These are phyloP conservation scores for Acidomyces sp. DNA, from an alignment of 495 filamentous ascomycete species.

Conservation along the genomic window DNA sequence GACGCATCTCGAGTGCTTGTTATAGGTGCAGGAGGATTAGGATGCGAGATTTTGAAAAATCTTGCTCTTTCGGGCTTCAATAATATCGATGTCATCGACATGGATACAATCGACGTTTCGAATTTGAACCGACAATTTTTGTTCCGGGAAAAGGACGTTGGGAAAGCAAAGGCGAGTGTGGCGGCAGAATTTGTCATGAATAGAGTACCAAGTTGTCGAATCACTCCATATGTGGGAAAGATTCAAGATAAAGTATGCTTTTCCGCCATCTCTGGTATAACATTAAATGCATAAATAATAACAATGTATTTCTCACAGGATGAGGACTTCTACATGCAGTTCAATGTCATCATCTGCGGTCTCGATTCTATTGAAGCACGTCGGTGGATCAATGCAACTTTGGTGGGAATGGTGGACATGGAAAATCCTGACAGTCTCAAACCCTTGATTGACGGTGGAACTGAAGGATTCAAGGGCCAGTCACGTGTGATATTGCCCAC, in stretches of 20 bases:
- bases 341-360: constrained; percentile 87
- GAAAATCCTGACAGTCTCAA: constrained; percentile 71
- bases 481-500: constrained; percentile 85
- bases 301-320: constrained; percentile 30
- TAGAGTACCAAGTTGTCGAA: constrained; percentile 76
- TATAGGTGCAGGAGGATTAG: constrained; percentile 87
- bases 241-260: constrained; percentile 79
- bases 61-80: constrained; percentile 91
- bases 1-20: constrained; percentile 60
- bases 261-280: too few relatives aligned
- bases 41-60: constrained; percentile 95
- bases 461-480: constrained; percentile 97
- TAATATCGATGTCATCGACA: constrained; percentile 97
- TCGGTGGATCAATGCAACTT: constrained; percentile 92
- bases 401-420: constrained; percentile 77
- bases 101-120: constrained; percentile 98
- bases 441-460: constrained; percentile 90
- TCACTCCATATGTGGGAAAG: constrained; percentile 82
- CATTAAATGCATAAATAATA: not conserved
- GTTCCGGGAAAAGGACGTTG: constrained; percentile 84
- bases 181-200: constrained; percentile 83
- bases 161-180: constrained; percentile 84
- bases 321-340: constrained; percentile 96
- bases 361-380: constrained; percentile 94
- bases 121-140: constrained; percentile 98